These are phyloP conservation scores for Gastrolobium villosum DNA, from an alignment of 306 rosid species.

Conservation along the genomic window DNA sequence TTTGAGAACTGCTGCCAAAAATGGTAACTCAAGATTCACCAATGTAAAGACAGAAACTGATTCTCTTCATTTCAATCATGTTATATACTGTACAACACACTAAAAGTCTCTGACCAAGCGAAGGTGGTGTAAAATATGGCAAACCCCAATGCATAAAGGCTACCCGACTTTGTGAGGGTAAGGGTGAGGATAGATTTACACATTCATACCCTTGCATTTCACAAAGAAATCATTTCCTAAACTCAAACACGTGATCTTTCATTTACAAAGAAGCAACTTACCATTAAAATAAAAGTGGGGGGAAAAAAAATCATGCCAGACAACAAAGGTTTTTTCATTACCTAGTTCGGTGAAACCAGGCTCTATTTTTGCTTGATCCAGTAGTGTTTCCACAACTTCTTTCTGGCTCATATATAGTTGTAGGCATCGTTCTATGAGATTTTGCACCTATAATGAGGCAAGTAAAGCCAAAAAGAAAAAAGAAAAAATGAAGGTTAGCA, in stretches of 20 bases:
- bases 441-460: constrained; percentile 72
- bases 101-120: constrained; percentile 12
- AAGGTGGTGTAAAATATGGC: neutral
- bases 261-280: too few relatives aligned
- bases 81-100: neutral
- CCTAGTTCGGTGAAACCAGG: constrained; percentile 95
- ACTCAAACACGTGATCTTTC: too few relatives aligned
- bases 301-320: neutral
- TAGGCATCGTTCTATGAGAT: constrained; percentile 90
- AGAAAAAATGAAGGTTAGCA: neutral
- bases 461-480: constrained; percentile 31
- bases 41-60: neutral
- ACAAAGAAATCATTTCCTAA: too few relatives aligned
- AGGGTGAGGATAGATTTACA: too few relatives aligned
- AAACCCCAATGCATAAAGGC: too few relatives aligned
- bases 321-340: constrained; percentile 47
- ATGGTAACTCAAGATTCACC: neutral
- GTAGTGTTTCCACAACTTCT: constrained; percentile 80
- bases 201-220: too few relatives aligned
- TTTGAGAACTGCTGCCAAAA: neutral
- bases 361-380: constrained; percentile 85
- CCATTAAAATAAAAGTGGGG: too few relatives aligned
- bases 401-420: constrained; percentile 91
- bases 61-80: neutral
- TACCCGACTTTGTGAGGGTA: too few relatives aligned